A percentile compares a stretch with the other conserved stretches of the same genome.
phyloP scores from a whole-genome alignment of 331 rosid genomes.

The Cucumis variabilis region DNA sequence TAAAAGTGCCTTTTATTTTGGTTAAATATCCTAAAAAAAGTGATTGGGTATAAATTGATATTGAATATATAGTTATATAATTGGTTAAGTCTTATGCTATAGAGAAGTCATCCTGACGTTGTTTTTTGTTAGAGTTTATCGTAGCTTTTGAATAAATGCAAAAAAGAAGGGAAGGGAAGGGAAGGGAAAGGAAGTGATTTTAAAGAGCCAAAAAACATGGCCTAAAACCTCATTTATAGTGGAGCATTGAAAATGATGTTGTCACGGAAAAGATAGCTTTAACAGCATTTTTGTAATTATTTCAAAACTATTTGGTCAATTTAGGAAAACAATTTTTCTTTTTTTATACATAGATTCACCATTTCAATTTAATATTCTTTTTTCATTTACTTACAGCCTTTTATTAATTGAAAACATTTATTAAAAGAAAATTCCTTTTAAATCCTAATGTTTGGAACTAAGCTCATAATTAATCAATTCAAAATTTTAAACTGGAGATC shows the following conservation, averaged over 20 bases:
- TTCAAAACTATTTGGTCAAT: not conserved
- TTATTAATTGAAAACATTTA: too few relatives aligned
- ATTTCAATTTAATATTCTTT: not conserved
- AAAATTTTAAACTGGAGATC: too few relatives aligned
- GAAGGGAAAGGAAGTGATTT: not conserved
- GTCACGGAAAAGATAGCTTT: not conserved
- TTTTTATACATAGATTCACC: not conserved
- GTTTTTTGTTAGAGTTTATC: not conserved
- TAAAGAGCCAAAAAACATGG: not conserved
- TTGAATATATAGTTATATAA: too few relatives aligned
- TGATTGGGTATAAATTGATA: too few relatives aligned
- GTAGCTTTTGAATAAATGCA: too few relatives aligned
- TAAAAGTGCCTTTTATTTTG: too few relatives aligned
- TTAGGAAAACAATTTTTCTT: not conserved
- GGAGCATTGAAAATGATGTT: conserved; percentile 14
- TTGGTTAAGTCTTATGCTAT: not conserved
- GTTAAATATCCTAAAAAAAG: too few relatives aligned
- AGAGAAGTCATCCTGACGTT: not conserved
- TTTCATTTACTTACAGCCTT: too few relatives aligned
- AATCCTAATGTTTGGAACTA: too few relatives aligned
- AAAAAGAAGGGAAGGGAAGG: too few relatives aligned
- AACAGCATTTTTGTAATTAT: not conserved
- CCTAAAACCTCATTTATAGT: not conserved
- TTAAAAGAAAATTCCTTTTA: too few relatives aligned
- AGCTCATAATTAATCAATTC: too few relatives aligned